These are phyloP conservation scores for Annulohypoxylon moriforme DNA, from an alignment of 495 filamentous ascomycete species.

Conservation along the genomic window DNA sequence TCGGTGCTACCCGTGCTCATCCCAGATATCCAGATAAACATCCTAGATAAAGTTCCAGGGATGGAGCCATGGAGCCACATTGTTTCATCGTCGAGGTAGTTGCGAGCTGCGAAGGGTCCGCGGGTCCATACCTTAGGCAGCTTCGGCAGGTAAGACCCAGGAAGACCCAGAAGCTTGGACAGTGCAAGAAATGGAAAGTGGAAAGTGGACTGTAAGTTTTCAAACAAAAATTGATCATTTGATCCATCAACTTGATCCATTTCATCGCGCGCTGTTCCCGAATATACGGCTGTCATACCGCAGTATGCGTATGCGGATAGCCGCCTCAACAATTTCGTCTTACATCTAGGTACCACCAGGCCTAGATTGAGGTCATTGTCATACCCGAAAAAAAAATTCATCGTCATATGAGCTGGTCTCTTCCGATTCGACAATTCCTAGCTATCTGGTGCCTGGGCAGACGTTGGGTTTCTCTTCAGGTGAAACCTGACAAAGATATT, in stretches of 20 bases:
- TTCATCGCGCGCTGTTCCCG: slow-evolving; percentile 24
- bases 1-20: slow-evolving; percentile 24
- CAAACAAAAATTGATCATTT: slow-evolving; percentile 6
- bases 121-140: neutral
- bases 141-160: neutral
- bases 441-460: neutral
- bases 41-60: slow-evolving; percentile 18
- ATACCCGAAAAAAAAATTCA: slow-evolving; percentile 29
- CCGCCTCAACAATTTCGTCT: slow-evolving; percentile 38
- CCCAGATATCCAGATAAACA: slow-evolving; percentile 1
- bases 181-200: neutral
- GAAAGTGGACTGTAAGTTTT: slow-evolving; percentile 3
- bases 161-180: slow-evolving; percentile 14
- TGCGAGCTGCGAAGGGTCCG: slow-evolving; percentile 3
- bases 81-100: slow-evolving; percentile 21
- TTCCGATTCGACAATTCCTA: slow-evolving; percentile 32
- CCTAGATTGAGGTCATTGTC: slow-evolving; percentile 20
- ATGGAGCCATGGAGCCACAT: slow-evolving; percentile 11
- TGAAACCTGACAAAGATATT: slow-evolving; percentile 13
- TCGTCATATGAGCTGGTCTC: slow-evolving; percentile 3
- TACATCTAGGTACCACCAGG: slow-evolving; percentile 16
- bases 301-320: slow-evolving; percentile 25
- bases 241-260: neutral
- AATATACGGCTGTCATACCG: slow-evolving; percentile 27
- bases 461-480: slow-evolving; percentile 8